Evolutionary conservation across 306 rosid species (phyloP).

Genomic region (Heteromeles arbutifolia): DNA sequence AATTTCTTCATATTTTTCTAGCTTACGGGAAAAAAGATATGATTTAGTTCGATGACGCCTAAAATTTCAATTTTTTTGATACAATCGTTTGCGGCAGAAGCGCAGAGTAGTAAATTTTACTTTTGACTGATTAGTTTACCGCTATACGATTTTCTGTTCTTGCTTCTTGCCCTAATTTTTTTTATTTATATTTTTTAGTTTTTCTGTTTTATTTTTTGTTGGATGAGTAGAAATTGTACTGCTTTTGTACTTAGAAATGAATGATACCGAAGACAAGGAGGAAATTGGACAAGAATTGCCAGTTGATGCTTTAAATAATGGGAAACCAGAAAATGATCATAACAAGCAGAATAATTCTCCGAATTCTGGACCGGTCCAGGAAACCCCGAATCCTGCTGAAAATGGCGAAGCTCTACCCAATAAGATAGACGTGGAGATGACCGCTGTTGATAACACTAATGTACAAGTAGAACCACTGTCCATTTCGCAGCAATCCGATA

Average conservation of each 20-base stretch:
- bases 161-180: neutral
- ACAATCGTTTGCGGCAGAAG: neutral
- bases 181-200: neutral
- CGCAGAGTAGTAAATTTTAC: neutral
- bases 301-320: slow-evolving; percentile 17
- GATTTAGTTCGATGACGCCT: neutral
- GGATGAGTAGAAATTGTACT: neutral
- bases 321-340: neutral
- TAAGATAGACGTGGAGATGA: neutral
- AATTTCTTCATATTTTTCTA: neutral
- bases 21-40: neutral
- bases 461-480: slow-evolving; percentile 19
- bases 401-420: slow-evolving; percentile 13
- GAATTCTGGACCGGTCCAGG: slow-evolving; percentile 22
- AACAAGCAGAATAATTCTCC: slow-evolving; percentile 13
- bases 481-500: slow-evolving; percentile 15
- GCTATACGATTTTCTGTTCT: neutral
- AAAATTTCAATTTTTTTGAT: neutral
- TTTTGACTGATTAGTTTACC: neutral
- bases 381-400: slow-evolving; percentile 13
- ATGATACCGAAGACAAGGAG: slow-evolving; percentile 43
- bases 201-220: neutral
- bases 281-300: slow-evolving; percentile 23
- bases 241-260: slow-evolving; percentile 33
- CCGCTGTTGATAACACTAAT: slow-evolving; percentile 15